phyloP scores from a whole-genome alignment of 1,284 basidiomycete genomes.

The Uromyces viciae-fabae region DNA sequence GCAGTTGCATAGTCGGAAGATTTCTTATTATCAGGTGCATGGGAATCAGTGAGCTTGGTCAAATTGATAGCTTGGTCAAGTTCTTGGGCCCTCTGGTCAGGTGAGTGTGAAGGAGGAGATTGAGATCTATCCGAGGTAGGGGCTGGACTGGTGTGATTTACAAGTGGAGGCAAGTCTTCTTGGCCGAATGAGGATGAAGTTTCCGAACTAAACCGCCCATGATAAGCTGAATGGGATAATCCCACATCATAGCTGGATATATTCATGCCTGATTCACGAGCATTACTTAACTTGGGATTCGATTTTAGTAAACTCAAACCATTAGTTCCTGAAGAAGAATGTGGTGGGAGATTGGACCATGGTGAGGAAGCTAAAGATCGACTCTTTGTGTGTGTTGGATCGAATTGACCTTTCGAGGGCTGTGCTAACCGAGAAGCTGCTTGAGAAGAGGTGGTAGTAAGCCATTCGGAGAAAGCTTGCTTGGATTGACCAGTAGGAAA shows the following conservation, averaged over 20 bases:
- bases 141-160: not conserved
- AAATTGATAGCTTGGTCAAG: not conserved
- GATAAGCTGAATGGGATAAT: not conserved
- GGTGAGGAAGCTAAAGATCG: not conserved
- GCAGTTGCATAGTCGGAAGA: not conserved
- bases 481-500: not conserved
- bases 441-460: not conserved
- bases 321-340: not conserved
- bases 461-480: constrained; percentile 19
- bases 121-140: not conserved
- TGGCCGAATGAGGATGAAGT: not conserved
- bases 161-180: not conserved
- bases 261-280: not conserved
- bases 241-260: no score
- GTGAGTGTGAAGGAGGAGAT: not conserved
- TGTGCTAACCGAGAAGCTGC: not conserved
- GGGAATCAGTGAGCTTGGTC: not conserved
- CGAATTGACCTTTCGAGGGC: not conserved
- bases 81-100: no score
- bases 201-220: not conserved
- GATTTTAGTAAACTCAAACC: not conserved
- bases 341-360: not conserved
- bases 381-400: not conserved
- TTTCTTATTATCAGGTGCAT: not conserved
- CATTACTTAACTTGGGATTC: not conserved